phyloP scores from a whole-genome alignment of 208 protist species.

The Tritrichomonas musculus region DNA sequence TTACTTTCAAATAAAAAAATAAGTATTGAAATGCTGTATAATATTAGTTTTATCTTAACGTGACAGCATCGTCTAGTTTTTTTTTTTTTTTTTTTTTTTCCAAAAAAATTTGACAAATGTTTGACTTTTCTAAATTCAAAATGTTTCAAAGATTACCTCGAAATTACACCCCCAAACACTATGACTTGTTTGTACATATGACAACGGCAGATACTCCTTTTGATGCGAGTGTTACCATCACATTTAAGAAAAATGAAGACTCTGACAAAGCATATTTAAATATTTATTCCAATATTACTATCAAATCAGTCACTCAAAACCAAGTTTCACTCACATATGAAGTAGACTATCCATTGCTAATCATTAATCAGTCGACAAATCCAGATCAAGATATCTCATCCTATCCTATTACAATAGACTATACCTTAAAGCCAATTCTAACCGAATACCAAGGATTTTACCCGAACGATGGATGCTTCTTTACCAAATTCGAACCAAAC shows the following conservation, averaged over 20 bases:
- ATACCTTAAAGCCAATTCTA: neutral
- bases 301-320: neutral
- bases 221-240: no score
- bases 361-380: neutral
- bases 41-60: no score
- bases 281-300: neutral
- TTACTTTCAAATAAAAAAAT: no score
- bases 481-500: constrained; percentile 42
- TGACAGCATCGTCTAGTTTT: no score
- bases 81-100: no score
- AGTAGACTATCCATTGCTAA: no score
- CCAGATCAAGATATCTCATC: neutral
- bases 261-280: no score
- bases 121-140: no score
- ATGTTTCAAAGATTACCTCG: neutral
- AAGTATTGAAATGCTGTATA: no score
- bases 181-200: neutral
- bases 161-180: neutral
- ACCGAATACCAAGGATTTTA: neutral
- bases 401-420: neutral
- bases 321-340: neutral
- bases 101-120: no score
- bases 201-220: neutral
- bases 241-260: constrained; percentile 8
- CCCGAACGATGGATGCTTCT: no score